phyloP scores from a whole-genome alignment of 1,284 basidiomycete genomes.

The Puccinia polysora region DNA sequence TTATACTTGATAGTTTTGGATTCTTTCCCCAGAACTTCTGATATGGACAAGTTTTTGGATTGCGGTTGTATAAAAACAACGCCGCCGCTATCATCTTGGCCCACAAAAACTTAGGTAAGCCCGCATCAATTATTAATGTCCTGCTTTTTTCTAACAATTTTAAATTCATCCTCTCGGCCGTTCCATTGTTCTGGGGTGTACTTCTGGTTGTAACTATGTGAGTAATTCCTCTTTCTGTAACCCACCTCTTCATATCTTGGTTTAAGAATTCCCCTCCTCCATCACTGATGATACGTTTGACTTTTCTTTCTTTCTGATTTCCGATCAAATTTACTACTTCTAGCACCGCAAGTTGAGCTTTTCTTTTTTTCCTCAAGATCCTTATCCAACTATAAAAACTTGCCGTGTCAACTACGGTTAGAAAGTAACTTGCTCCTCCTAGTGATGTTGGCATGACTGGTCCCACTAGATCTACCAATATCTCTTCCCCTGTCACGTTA shows the following conservation, averaged over 20 bases:
- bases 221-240: constrained; percentile 1
- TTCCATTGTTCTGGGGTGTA: constrained; percentile 29
- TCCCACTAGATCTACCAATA: constrained; percentile 18
- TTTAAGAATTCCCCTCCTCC: constrained; percentile 17
- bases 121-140: not conserved
- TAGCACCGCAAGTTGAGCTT: not conserved
- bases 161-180: not conserved
- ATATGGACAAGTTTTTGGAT: not conserved
- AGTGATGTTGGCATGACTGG: constrained; percentile 11
- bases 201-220: not conserved
- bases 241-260: not conserved
- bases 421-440: constrained; percentile 5
- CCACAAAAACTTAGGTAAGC: not conserved
- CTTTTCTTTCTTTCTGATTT: not conserved
- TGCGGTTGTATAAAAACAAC: not conserved
- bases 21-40: not conserved
- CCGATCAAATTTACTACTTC: not conserved
- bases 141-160: not conserved
- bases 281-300: constrained; percentile 13
- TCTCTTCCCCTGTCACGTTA: not conserved
- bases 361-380: not conserved
- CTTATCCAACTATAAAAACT: constrained; percentile 3
- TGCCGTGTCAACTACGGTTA: constrained; percentile 1
- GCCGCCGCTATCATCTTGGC: constrained; percentile 1
- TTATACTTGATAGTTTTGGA: not conserved